A percentile compares a stretch with the other conserved stretches of the same genome.
Conservation (phyloP, 208 protist species). For the Angomonas deanei region DNA sequence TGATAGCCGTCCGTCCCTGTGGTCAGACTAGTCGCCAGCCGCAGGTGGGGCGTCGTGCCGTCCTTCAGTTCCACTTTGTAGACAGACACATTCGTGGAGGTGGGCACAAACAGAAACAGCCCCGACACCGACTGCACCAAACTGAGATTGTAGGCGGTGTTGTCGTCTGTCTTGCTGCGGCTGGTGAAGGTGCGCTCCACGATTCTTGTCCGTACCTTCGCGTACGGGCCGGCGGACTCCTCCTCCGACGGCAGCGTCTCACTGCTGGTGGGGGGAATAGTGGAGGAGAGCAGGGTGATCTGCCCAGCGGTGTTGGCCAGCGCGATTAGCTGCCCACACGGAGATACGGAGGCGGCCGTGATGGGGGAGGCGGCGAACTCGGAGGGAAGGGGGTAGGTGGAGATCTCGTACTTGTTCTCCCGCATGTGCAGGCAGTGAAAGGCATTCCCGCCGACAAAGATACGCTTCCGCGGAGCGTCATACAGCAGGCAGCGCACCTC, state of each 20-base stretch:
- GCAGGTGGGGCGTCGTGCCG: neutral
- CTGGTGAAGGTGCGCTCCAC: neutral
- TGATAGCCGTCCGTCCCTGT: neutral
- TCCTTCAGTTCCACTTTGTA: neutral
- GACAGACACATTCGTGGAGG: conserved; percentile 25
- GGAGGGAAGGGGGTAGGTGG: conserved; percentile 33
- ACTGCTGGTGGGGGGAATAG: conserved; percentile 2
- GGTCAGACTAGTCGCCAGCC: neutral
- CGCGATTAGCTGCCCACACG: conserved; percentile 55
- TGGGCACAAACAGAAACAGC: neutral
- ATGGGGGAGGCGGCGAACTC: conserved; percentile 50
- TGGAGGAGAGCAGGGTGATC: conserved; percentile 27
- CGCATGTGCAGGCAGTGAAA: conserved; percentile 66
- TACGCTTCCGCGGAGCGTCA: conserved; percentile 41
- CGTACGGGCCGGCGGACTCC: neutral
- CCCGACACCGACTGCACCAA: neutral
- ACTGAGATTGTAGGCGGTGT: neutral
- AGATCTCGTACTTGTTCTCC: conserved; percentile 32
- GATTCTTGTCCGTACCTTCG: neutral
- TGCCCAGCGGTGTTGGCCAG: conserved; percentile 54
- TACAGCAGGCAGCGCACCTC: conserved; percentile 69
- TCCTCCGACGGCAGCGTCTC: neutral
- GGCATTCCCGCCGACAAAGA: conserved; percentile 85
- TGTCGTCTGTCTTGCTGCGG: neutral
- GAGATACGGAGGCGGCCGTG: conserved; percentile 52